Evolutionary conservation across 2,329 filamentous ascomycete genomes (phyloP).

Genomic region (Leptoxyphium fumago): DNA sequence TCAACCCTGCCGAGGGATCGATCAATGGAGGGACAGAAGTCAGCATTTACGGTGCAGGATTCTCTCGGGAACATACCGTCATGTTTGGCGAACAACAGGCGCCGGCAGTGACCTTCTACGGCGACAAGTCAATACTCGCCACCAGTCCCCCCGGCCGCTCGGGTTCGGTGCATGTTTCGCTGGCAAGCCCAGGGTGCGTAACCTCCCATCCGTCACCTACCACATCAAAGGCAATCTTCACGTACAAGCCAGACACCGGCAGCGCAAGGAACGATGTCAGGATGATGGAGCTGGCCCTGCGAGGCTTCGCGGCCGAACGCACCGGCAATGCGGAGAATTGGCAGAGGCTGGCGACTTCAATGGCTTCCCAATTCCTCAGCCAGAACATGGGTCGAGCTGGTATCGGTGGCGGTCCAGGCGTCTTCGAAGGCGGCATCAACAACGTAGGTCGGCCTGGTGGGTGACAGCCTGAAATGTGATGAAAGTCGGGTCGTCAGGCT

Average conservation of each 20-base stretch:
- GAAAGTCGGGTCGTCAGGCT: neutral
- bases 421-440: neutral
- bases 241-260: slow-evolving; percentile 41
- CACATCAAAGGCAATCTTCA: slow-evolving; percentile 34
- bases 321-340: slow-evolving; percentile 17
- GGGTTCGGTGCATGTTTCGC: slow-evolving; percentile 56
- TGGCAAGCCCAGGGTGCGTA: slow-evolving; percentile 21
- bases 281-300: slow-evolving; percentile 42
- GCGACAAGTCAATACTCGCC: slow-evolving; percentile 64
- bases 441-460: neutral
- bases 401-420: slow-evolving; percentile 1
- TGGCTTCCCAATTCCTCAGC: slow-evolving; percentile 12
- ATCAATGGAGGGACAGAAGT: slow-evolving; percentile 77
- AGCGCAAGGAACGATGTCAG: slow-evolving; percentile 27
- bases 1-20: slow-evolving; percentile 71
- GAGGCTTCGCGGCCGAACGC: slow-evolving; percentile 21
- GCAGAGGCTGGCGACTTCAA: slow-evolving; percentile 16
- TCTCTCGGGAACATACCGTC: slow-evolving; percentile 66
- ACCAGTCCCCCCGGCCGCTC: slow-evolving; percentile 57
- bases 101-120: slow-evolving; percentile 67
- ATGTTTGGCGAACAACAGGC: slow-evolving; percentile 63
- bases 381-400: slow-evolving; percentile 9
- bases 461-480: neutral
- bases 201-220: slow-evolving; percentile 1
- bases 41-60: slow-evolving; percentile 66